phyloP scores from a whole-genome alignment of 768 basidiomycete species.

The Boletus speciosus region DNA sequence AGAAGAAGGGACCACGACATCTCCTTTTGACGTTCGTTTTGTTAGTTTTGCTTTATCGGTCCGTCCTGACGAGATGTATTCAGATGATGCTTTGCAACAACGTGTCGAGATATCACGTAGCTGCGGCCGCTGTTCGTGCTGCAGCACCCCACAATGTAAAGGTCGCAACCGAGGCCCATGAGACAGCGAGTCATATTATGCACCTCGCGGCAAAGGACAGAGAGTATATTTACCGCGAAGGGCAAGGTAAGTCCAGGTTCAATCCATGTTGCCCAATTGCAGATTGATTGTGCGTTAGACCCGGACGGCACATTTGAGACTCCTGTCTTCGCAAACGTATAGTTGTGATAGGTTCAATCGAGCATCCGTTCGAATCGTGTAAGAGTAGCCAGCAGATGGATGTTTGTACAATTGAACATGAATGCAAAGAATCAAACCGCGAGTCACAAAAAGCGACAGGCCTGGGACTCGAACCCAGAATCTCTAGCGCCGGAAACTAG shows the following conservation, averaged over 20 bases:
- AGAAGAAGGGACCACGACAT: constrained; percentile 79
- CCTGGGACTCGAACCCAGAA: constrained; percentile 64
- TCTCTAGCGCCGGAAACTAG: constrained; percentile 63
- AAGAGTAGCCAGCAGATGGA: background rate
- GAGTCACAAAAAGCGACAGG: constrained; percentile 42
- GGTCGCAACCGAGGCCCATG: constrained; percentile 57
- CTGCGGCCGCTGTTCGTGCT: constrained; percentile 55
- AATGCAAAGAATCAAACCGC: background rate
- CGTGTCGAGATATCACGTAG: constrained; percentile 66
- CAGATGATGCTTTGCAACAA: constrained; percentile 75
- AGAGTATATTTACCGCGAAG: constrained; percentile 57
- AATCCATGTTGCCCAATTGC: background rate
- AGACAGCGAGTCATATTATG: constrained; percentile 51
- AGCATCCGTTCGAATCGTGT: background rate
- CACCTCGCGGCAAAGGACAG: constrained; percentile 61
- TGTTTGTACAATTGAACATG: background rate
- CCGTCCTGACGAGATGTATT: background rate
- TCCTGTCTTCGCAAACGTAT: constrained; percentile 37
- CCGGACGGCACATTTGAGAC: constrained; percentile 41
- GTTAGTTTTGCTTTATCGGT: background rate
- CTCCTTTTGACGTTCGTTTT: constrained; percentile 65
- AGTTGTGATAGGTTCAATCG: background rate
- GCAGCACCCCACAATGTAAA: constrained; percentile 49
- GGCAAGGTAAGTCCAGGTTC: constrained; percentile 43
- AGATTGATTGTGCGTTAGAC: constrained; percentile 19